phyloP scores from a whole-genome alignment of 108 stramenopile genomes.

The Skeletonema potamos region DNA sequence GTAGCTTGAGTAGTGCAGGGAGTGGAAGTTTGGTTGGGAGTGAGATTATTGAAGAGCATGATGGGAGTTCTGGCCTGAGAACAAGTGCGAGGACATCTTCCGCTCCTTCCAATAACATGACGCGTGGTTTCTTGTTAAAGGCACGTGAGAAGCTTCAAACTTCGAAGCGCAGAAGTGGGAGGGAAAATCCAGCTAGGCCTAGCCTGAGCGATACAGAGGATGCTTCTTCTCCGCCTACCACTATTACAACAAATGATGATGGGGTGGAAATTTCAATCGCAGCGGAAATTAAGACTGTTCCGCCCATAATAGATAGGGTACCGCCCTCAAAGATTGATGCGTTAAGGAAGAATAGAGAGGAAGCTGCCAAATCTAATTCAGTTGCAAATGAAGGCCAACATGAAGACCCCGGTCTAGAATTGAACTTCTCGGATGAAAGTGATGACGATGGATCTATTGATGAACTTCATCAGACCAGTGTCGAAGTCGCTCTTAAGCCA shows the following conservation, averaged over 20 bases:
- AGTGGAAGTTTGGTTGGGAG: neutral
- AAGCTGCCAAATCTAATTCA: neutral
- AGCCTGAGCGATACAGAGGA: neutral
- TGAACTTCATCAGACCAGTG: neutral
- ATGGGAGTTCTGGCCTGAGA: neutral
- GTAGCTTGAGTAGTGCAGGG: neutral
- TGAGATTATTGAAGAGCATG: constrained; percentile 1
- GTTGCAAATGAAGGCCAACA: neutral
- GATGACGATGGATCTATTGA: neutral
- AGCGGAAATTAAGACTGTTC: neutral
- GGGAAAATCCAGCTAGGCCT: neutral
- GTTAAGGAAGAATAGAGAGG: neutral
- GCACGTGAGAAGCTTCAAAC: neutral
- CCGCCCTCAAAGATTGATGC: neutral
- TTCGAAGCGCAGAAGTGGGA: neutral
- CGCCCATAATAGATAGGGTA: neutral
- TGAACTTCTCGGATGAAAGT: neutral
- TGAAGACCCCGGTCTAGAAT: neutral
- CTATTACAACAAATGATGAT: neutral
- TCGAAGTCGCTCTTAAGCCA: neutral
- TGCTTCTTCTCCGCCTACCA: neutral
- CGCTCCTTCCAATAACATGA: neutral
- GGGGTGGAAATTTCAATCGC: neutral
- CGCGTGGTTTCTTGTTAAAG: neutral
- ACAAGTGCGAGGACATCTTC: neutral